Conservation (phyloP, 23 red algal species). For the Pyropia yezoensis region DNA sequence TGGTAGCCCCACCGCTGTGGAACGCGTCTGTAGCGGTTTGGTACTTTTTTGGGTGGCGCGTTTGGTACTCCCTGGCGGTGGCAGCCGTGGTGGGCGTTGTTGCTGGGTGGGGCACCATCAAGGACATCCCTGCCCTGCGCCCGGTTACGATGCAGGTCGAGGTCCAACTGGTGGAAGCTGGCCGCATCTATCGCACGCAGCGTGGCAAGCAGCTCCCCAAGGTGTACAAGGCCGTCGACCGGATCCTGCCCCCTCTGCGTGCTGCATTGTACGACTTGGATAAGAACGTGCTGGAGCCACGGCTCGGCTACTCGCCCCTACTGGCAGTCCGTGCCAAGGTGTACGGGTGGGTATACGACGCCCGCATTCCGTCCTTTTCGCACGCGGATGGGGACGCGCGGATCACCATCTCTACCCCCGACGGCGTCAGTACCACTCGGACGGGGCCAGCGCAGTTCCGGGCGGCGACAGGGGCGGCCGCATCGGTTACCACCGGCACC, state of each 20-base stretch:
- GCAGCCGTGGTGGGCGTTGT: slow-evolving; percentile 15
- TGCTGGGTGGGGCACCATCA: slow-evolving; percentile 40
- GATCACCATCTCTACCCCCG: too few relatives aligned
- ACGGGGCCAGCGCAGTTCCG: too few relatives aligned
- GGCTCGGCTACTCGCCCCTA: slow-evolving; percentile 47
- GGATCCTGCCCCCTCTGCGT: slow-evolving; percentile 36
- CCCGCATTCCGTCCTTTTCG: slow-evolving; percentile 35
- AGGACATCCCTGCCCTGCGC: slow-evolving; percentile 38
- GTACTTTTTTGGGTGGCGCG: slow-evolving; percentile 59
- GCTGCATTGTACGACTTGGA: slow-evolving; percentile 18
- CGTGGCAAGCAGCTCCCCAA: slow-evolving; percentile 35
- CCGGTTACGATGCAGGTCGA: slow-evolving; percentile 52
- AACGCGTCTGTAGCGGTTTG: slow-evolving; percentile 12
- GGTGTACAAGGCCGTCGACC: slow-evolving; percentile 56
- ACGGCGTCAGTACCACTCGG: too few relatives aligned
- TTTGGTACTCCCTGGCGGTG: slow-evolving; percentile 53
- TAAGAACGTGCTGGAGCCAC: slow-evolving; percentile 15
- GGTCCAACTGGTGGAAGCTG: slow-evolving; percentile 41
- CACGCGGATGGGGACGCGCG: neutral
- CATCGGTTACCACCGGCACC: too few relatives aligned
- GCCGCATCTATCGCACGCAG: slow-evolving; percentile 6
- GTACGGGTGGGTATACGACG: slow-evolving; percentile 60
- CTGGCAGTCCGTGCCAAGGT: slow-evolving; percentile 55
- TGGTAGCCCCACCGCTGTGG: slow-evolving; percentile 21
- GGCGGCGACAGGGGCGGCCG: too few relatives aligned